Conservation (phyloP, 2,329 filamentous ascomycete genomes). For the Colletotrichum liriopes region DNA sequence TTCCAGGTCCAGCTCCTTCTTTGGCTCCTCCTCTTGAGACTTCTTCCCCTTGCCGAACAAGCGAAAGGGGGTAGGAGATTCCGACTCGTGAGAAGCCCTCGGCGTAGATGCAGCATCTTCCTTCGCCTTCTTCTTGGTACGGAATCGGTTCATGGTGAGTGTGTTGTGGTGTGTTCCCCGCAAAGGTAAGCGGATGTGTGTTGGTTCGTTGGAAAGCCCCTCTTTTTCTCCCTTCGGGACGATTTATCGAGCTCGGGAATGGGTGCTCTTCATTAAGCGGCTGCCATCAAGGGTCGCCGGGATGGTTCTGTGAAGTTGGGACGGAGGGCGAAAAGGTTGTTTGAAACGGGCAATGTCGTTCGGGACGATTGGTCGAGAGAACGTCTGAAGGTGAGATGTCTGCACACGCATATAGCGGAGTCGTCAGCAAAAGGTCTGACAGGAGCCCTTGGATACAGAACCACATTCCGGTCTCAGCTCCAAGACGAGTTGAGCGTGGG, state of each 20-base stretch:
- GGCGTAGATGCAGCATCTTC: conserved; percentile 62
- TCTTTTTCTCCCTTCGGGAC: conserved; percentile 14
- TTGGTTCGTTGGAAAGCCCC: background rate
- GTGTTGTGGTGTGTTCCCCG: background rate
- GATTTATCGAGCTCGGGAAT: conserved; percentile 28
- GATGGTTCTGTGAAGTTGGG: conserved; percentile 23
- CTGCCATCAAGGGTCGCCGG: conserved; percentile 37
- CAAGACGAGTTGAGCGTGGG: background rate
- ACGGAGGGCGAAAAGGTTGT: conserved; percentile 30
- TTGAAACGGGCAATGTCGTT: conserved; percentile 23
- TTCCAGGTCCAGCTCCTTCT: conserved; percentile 80
- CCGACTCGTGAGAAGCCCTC: conserved; percentile 69
- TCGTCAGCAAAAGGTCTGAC: conserved; percentile 34
- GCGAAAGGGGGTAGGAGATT: conserved; percentile 67
- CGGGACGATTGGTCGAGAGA: conserved; percentile 26
- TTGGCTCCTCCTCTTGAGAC: conserved; percentile 69
- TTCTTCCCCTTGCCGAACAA: conserved; percentile 72
- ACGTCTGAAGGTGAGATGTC: conserved; percentile 35
- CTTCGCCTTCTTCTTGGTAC: conserved; percentile 79
- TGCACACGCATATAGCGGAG: conserved; percentile 20
- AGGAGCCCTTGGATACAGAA: conserved; percentile 26
- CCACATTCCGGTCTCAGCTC: conserved; percentile 34
- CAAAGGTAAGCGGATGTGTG: background rate
- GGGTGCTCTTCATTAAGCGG: conserved; percentile 34
- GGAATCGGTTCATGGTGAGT: conserved; percentile 81